phyloP scores from a whole-genome alignment of 176 grass and related monocot genomes.

The Thinopyrum elongatum region DNA sequence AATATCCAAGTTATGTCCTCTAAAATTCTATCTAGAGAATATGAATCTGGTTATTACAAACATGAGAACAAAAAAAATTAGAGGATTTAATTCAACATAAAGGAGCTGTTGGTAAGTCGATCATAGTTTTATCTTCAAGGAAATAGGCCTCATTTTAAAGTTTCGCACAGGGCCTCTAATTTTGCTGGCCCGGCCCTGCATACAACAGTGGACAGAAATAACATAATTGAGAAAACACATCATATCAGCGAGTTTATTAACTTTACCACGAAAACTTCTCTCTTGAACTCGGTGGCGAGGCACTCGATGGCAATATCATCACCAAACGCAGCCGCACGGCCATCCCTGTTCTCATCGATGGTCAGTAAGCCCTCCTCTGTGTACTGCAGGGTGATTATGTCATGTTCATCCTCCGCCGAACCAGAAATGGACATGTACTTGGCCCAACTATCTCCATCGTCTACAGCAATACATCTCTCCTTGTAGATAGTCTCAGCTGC shows the following conservation, averaged over 20 bases:
- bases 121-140: too few relatives aligned
- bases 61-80: too few relatives aligned
- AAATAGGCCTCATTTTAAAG: too few relatives aligned
- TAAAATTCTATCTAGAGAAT: too few relatives aligned
- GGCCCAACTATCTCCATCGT: slow-evolving; percentile 75
- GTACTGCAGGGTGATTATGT: slow-evolving; percentile 95
- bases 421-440: slow-evolving; percentile 98
- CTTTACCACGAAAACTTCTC: slow-evolving; percentile 88
- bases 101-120: too few relatives aligned
- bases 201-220: neutral
- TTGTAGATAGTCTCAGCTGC: slow-evolving; percentile 93
- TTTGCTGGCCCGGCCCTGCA: too few relatives aligned
- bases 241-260: neutral
- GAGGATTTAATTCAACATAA: too few relatives aligned
- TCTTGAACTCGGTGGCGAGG: slow-evolving; percentile 89
- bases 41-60: too few relatives aligned
- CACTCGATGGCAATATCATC: slow-evolving; percentile 96
- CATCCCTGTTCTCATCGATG: slow-evolving; percentile 78
- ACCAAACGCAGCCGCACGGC: slow-evolving; percentile 86
- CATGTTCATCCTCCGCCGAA: slow-evolving; percentile 72
- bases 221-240: neutral
- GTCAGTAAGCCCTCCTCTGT: slow-evolving; percentile 90
- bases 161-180: too few relatives aligned
- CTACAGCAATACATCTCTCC: slow-evolving; percentile 67
- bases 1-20: too few relatives aligned